Base-by-base conservation (phyloP, 2,329 filamentous ascomycete genomes). In the Gyromitra esculenta region DNA sequence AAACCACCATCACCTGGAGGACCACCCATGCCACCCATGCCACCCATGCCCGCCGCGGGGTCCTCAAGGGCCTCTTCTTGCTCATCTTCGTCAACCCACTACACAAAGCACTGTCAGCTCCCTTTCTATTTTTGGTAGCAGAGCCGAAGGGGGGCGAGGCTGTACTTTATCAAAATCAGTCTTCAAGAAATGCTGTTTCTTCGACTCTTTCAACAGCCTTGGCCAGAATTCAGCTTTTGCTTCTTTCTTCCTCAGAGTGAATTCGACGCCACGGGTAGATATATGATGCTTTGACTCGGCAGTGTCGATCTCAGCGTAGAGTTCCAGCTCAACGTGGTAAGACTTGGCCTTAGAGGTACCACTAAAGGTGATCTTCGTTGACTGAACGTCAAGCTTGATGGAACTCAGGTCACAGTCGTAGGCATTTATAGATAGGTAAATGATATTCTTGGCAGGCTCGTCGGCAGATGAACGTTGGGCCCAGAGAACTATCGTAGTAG, bases 191-290 rank as follows among this genome's bases (percentile, higher is more conserved):
- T 98, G 96, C 71, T 92, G 86, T 87, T 93, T 97, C 88, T 93
- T 91, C 81, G 87, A 85, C 77, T 95, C 92, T 90, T 97, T 97
- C 84, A 97, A 88, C 82, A 99, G 88, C 79, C 96, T 90, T 79
- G 94, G 94, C 96, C 96, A 99, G 89, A 91, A 98, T 85, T 96
- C 93, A 82, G 93, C 90, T 85, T 94, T 92, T 80, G 96, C 88
- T 83, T 97, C 94, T 91, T 97, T 97, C 92, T 99, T 99, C 85
- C 93, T 90, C 84, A 99, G 88, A 84, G 97, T 92, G 82, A 98
- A 85, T 87, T 97, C 92, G 81, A 97, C 87, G 82, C 94, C 94
- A 85, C 95, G 93, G 83, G 89, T 87, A 59, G 92, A 96, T 89
- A 97, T 93, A 87, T 93, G 90, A 83, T 91, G 89, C 87, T 95